phyloP scores from a whole-genome alignment of 768 basidiomycete species.

The Boletus vermiculosoides region DNA sequence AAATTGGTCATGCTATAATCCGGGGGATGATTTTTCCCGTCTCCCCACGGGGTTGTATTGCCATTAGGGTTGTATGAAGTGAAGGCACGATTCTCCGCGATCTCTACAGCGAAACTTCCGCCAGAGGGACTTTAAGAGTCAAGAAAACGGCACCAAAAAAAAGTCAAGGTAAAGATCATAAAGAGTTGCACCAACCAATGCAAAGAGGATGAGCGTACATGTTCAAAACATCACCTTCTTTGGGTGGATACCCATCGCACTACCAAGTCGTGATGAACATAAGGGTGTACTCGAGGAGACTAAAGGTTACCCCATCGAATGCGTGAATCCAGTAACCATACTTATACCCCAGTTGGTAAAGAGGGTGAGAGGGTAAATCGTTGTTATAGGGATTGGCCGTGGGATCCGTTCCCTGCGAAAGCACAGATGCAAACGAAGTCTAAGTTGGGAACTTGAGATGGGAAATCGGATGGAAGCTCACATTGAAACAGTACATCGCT shows the following conservation, averaged over 20 bases:
- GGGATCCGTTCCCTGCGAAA: conserved; percentile 3
- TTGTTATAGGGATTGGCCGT: neutral
- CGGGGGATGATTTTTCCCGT: conserved; percentile 1
- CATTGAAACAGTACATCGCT: conserved; percentile 10
- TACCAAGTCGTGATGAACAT: conserved; percentile 1
- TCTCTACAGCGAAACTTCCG: neutral
- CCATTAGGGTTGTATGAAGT: neutral
- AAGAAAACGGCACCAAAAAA: neutral
- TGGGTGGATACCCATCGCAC: conserved; percentile 2
- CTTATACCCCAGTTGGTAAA: neutral
- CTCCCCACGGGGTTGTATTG: neutral
- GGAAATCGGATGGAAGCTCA: neutral
- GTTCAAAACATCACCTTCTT: neutral
- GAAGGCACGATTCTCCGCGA: conserved; percentile 1
- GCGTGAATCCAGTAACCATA: conserved; percentile 9
- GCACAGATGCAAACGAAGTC: neutral
- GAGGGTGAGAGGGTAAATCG: neutral
- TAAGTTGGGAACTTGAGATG: neutral
- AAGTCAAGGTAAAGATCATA: neutral
- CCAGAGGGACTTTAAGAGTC: conserved; percentile 4
- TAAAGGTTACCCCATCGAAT: neutral
- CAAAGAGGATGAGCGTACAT: conserved; percentile 7
- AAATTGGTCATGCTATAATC: neutral
- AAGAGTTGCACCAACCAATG: neutral
- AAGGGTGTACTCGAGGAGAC: neutral